Conservation (phyloP, 495 filamentous ascomycete species). For the Aspergillus kassunensis region DNA sequence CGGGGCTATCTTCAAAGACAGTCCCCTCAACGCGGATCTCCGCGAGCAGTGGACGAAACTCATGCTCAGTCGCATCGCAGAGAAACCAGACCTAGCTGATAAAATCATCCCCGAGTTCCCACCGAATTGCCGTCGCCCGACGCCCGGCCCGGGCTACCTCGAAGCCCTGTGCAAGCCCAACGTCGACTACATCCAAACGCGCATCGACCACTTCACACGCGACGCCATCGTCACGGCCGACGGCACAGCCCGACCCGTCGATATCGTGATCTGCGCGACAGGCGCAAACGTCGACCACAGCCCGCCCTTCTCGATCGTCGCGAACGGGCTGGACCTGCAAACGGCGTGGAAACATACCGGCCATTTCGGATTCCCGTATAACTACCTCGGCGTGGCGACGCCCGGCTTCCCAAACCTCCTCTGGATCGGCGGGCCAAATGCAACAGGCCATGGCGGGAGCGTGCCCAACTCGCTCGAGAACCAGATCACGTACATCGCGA, state of each 20-base stretch:
- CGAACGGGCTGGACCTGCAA: constrained; percentile 46
- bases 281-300: constrained; percentile 59
- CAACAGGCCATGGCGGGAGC: constrained; percentile 46
- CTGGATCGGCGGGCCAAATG: constrained; percentile 49
- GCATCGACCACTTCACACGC: constrained; percentile 54
- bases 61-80: constrained; percentile 47
- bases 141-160: constrained; percentile 68
- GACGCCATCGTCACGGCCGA: constrained; percentile 54
- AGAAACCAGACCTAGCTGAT: constrained; percentile 52
- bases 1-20: constrained; percentile 50
- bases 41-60: constrained; percentile 49
- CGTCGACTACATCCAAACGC: constrained; percentile 53
- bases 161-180: constrained; percentile 63
- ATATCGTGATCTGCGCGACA: constrained; percentile 65
- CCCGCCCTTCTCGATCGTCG: constrained; percentile 56
- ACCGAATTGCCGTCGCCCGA: constrained; percentile 65
- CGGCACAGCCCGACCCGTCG: constrained; percentile 47
- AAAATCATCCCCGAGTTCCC: constrained; percentile 61
- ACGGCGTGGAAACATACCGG: constrained; percentile 48
- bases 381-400: constrained; percentile 59
- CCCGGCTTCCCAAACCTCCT: constrained; percentile 65
- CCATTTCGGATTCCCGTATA: constrained; percentile 56
- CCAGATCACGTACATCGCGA: constrained; percentile 56
- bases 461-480: constrained; percentile 53
- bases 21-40: constrained; percentile 44